phyloP scores from a whole-genome alignment of 2,329 filamentous ascomycete species.

The Neofusicoccum umdonicola region DNA sequence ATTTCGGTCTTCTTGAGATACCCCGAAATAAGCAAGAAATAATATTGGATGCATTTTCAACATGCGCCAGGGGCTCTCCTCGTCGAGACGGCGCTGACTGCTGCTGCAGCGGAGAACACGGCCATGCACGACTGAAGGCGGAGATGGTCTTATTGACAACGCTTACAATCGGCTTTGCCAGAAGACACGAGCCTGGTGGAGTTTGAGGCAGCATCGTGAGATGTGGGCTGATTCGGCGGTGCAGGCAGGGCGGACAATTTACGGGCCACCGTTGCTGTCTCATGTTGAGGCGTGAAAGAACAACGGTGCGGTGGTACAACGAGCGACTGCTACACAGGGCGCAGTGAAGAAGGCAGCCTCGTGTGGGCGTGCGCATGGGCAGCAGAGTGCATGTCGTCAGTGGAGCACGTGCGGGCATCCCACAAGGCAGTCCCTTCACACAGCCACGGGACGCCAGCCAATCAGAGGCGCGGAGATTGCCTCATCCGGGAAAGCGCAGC shows the following conservation, averaged over 20 bases:
- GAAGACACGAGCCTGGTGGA: neutral
- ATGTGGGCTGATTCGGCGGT: neutral
- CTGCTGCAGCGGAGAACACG: too few species aligned
- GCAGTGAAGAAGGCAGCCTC: neutral
- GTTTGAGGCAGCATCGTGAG: neutral
- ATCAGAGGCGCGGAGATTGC: neutral
- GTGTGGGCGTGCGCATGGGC: neutral
- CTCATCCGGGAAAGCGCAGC: neutral
- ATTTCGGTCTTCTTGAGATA: conserved; percentile 18
- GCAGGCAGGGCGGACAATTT: neutral
- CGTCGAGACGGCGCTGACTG: too few species aligned
- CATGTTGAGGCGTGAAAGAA: neutral
- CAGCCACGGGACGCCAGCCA: conserved; percentile 2
- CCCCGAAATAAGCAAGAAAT: conserved; percentile 17
- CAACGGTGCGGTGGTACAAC: neutral
- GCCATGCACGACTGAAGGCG: too few species aligned
- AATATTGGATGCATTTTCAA: neutral
- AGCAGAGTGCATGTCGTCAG: conserved; percentile 3
- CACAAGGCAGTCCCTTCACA: neutral
- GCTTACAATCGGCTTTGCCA: conserved; percentile 5
- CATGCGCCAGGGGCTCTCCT: too few species aligned
- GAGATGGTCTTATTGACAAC: neutral
- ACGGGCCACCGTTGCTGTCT: neutral
- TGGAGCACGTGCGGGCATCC: neutral
- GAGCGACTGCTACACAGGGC: neutral